phyloP scores from a whole-genome alignment of 2,329 filamentous ascomycete species.

The Alternaria conjuncta region DNA sequence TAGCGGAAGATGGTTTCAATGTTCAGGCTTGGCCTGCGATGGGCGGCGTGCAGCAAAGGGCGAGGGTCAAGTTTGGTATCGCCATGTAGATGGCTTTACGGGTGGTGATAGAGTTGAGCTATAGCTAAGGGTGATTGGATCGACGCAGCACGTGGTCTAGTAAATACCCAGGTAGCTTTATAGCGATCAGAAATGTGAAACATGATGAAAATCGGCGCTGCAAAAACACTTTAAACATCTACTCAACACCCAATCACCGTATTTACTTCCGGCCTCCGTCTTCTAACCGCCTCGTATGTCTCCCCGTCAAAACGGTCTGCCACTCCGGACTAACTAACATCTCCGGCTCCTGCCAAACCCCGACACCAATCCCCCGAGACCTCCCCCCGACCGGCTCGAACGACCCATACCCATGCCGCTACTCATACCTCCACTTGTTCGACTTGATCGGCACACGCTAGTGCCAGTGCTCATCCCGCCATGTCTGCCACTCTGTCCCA shows the following conservation, averaged over 20 bases:
- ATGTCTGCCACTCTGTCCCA: not conserved
- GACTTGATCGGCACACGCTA: not conserved
- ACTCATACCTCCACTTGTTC: not conserved
- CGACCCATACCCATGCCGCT: not conserved
- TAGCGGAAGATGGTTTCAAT: slow-evolving; percentile 29
- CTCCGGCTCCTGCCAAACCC: slow-evolving; percentile 7
- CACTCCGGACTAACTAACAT: slow-evolving; percentile 1
- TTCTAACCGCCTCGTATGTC: not conserved
- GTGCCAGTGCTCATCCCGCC: not conserved
- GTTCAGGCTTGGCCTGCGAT: slow-evolving; percentile 12
- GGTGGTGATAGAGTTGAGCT: no score
- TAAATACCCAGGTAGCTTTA: not conserved
- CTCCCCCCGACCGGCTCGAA: not conserved
- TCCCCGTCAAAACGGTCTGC: not conserved
- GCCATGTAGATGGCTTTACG: not conserved
- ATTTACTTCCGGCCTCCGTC: no score
- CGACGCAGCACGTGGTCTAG: no score
- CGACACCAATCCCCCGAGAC: not conserved
- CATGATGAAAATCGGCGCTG: not conserved
- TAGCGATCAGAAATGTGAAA: not conserved
- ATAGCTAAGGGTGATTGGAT: no score
- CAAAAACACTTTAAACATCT: not conserved
- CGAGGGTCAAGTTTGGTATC: slow-evolving; percentile 1
- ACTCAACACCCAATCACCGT: no score
- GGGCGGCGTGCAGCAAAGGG: not conserved